A percentile compares a stretch with the other conserved stretches of the same genome.
phyloP scores from a whole-genome alignment of 495 filamentous ascomycete genomes.

The Trichocladium antarcticum region DNA sequence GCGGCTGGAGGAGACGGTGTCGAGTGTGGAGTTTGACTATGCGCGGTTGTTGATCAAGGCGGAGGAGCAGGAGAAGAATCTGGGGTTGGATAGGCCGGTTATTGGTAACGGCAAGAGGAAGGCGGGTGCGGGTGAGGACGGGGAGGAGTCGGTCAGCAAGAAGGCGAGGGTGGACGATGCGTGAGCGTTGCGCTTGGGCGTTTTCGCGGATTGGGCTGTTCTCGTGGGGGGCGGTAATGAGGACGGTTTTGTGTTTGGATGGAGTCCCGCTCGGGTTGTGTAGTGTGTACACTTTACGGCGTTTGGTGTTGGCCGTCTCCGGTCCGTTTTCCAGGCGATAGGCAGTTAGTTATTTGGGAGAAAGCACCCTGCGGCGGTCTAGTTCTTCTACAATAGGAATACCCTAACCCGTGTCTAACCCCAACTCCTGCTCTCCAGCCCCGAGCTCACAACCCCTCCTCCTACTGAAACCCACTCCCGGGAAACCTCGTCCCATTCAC shows the following conservation, averaged over 20 bases:
- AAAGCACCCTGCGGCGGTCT: not conserved
- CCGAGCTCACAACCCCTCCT: not conserved
- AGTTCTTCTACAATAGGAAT: not conserved
- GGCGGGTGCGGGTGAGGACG: conserved; percentile 13
- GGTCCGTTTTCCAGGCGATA: not conserved
- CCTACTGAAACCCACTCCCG: conserved; percentile 11
- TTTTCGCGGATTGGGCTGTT: not conserved
- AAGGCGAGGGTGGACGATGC: conserved; percentile 26
- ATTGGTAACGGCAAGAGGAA: conserved; percentile 8
- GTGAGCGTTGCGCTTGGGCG: not conserved
- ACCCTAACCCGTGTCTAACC: not conserved
- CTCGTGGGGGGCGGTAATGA: not conserved
- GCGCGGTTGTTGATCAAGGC: conserved; percentile 47
- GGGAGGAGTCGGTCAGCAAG: conserved; percentile 19
- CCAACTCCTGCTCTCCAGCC: not conserved
- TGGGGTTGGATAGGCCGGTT: not conserved
- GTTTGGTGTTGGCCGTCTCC: not conserved
- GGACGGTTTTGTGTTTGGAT: not conserved
- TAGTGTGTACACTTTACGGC: conserved; percentile 7
- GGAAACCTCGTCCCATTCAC: conserved; percentile 32
- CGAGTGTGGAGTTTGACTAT: conserved; percentile 74
- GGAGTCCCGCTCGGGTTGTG: not conserved
- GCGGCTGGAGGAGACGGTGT: conserved; percentile 68
- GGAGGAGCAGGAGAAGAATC: conserved; percentile 17
- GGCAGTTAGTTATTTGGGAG: not conserved